Evolutionary conservation across 2,329 filamentous ascomycete species (phyloP).

Genomic region (Calonectria pseudoreteaudii): DNA sequence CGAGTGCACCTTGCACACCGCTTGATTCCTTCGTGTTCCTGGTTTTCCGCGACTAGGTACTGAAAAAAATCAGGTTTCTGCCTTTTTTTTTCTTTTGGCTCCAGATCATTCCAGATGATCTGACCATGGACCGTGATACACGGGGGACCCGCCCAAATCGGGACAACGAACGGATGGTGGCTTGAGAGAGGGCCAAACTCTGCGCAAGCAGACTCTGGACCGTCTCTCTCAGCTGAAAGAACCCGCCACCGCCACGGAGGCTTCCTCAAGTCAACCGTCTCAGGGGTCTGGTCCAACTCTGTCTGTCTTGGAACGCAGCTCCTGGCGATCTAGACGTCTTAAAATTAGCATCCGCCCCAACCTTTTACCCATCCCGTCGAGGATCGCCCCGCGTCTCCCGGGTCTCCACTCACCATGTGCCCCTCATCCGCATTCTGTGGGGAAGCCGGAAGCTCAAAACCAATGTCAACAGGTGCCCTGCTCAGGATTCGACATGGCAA

Average conservation of each 20-base stretch:
- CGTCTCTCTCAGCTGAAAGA: background rate
- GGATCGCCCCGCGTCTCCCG: constrained; percentile 13
- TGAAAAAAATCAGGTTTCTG: background rate
- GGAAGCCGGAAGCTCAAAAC: constrained; percentile 9
- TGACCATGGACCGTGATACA: background rate
- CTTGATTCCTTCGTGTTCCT: background rate
- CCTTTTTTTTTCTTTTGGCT: background rate
- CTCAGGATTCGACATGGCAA: background rate
- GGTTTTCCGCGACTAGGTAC: background rate
- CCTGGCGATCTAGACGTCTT: constrained; percentile 1
- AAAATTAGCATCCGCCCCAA: constrained; percentile 11
- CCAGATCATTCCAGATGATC: background rate
- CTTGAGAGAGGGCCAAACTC: background rate
- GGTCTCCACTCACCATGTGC: constrained; percentile 25
- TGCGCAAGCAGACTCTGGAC: background rate
- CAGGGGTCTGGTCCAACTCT: background rate
- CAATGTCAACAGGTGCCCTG: background rate
- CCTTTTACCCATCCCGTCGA: background rate
- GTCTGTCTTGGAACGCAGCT: background rate
- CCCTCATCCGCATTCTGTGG: constrained; percentile 12
- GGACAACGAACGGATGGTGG: background rate
- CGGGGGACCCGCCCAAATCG: background rate
- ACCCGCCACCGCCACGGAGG: background rate
- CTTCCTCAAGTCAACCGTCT: background rate
- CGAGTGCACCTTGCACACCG: constrained; percentile 1